phyloP scores from a whole-genome alignment of 352 stramenopile genomes.

The Aphanomyces invadans region DNA sequence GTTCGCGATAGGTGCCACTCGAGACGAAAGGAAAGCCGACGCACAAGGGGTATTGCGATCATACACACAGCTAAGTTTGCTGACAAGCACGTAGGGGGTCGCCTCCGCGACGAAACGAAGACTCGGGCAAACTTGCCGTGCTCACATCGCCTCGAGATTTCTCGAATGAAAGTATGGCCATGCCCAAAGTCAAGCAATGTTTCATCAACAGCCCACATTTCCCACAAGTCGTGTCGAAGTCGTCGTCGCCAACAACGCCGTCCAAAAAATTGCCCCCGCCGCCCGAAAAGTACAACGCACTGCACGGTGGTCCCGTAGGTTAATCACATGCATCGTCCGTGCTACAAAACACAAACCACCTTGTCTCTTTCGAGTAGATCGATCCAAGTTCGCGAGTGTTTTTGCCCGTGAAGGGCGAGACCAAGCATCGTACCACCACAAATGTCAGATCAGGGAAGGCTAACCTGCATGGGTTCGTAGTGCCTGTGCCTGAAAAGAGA shows the following conservation, averaged over 20 bases:
- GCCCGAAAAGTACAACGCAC: slow-evolving; percentile 34
- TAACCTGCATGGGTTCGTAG: too few species aligned
- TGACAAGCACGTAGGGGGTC: neutral
- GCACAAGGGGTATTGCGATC: neutral
- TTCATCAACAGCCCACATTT: slow-evolving; percentile 2
- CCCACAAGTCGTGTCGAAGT: slow-evolving; percentile 5
- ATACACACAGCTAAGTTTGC: neutral
- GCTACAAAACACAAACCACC: too few species aligned
- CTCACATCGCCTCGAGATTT: neutral
- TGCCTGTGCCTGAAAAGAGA: slow-evolving; percentile 8
- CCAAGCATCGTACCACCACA: slow-evolving; percentile 14
- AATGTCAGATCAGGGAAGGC: too few species aligned
- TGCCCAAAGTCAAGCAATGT: slow-evolving; percentile 23
- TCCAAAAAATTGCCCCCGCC: slow-evolving; percentile 42
- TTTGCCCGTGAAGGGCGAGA: slow-evolving; percentile 16
- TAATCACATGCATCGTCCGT: too few species aligned
- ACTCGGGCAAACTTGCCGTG: neutral
- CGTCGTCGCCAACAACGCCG: slow-evolving; percentile 23
- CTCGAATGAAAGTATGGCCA: neutral
- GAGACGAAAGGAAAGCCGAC: neutral
- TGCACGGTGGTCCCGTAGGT: slow-evolving; percentile 26
- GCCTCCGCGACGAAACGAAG: neutral
- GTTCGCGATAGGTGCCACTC: neutral
- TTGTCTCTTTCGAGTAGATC: too few species aligned
- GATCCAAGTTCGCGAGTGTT: slow-evolving; percentile 18